Evolutionary conservation across 2,329 filamentous ascomycete species (phyloP).

Genomic region (Colletotrichum cordylinicola): DNA sequence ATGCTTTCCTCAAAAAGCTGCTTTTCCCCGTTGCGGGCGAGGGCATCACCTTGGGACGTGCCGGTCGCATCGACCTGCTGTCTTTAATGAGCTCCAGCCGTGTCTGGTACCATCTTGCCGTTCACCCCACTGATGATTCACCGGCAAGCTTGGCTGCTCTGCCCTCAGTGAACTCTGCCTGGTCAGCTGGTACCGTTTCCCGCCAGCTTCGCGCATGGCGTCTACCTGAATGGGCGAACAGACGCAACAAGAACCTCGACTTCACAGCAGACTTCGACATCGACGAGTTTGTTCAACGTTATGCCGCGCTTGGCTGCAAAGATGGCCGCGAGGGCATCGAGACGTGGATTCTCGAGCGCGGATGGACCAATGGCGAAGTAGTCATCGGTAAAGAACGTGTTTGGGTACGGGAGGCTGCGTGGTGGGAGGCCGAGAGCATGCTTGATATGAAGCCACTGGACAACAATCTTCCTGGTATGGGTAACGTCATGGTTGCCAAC

Average conservation of each 20-base stretch:
- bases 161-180: constrained; percentile 77
- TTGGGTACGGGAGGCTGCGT: constrained; percentile 92
- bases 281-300: constrained; percentile 88
- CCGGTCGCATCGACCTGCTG: constrained; percentile 80
- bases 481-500: constrained; percentile 46
- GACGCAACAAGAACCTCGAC: constrained; percentile 87
- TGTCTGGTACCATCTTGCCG: constrained; percentile 91
- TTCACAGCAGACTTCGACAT: constrained; percentile 97
- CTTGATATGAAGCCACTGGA: constrained; percentile 82
- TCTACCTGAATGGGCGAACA: constrained; percentile 94
- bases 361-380: constrained; percentile 98
- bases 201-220: constrained; percentile 93
- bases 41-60: constrained; percentile 81
- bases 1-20: constrained; percentile 81
- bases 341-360: constrained; percentile 90
- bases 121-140: constrained; percentile 89
- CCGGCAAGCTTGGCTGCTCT: constrained; percentile 77
- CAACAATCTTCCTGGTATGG: constrained; percentile 32
- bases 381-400: constrained; percentile 89
- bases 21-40: constrained; percentile 80
- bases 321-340: constrained; percentile 93
- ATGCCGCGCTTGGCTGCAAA: constrained; percentile 81
- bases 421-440: constrained; percentile 98
- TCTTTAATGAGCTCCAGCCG: constrained; percentile 81
- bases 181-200: constrained; percentile 93